A percentile compares a stretch with the other conserved stretches of the same genome.
These are phyloP conservation scores for Boletus reticuloceps DNA, from an alignment of 768 basidiomycete genomes.

Conservation along the genomic window DNA sequence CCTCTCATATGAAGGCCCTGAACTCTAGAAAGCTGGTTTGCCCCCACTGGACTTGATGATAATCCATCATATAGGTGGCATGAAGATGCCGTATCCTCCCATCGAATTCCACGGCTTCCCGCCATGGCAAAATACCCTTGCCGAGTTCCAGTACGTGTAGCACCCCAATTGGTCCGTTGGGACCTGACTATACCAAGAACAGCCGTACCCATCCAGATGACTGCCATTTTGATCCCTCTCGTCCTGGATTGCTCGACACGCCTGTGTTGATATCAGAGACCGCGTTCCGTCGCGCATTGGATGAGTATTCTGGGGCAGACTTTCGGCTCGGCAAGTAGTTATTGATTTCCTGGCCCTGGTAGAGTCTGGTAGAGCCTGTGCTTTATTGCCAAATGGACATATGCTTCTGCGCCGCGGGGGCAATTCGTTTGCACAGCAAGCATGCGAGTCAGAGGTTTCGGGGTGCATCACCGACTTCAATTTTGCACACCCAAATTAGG, in stretches of 20 bases:
- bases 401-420: background rate
- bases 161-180: background rate
- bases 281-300: conserved; percentile 67
- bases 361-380: background rate
- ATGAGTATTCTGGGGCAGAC: conserved; percentile 70
- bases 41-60: conserved; percentile 77
- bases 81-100: conserved; percentile 38
- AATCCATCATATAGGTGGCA: conserved; percentile 54
- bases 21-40: conserved; percentile 49
- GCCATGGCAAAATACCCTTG: conserved; percentile 82
- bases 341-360: conserved; percentile 1
- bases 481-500: too few relatives aligned
- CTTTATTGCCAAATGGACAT: background rate
- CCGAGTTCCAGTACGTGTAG: conserved; percentile 69
- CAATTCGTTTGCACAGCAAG: background rate
- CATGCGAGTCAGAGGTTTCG: background rate
- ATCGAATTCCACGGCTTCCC: conserved; percentile 75
- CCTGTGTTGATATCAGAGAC: conserved; percentile 44
- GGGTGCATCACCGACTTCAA: too few relatives aligned
- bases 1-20: conserved; percentile 3
- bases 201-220: conserved; percentile 26
- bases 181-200: conserved; percentile 2
- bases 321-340: conserved; percentile 74
- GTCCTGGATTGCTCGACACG: background rate
- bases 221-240: background rate